Evolutionary conservation across 2,329 filamentous ascomycete genomes (phyloP).

Genomic region (Ceratocystis diversiconidia): DNA sequence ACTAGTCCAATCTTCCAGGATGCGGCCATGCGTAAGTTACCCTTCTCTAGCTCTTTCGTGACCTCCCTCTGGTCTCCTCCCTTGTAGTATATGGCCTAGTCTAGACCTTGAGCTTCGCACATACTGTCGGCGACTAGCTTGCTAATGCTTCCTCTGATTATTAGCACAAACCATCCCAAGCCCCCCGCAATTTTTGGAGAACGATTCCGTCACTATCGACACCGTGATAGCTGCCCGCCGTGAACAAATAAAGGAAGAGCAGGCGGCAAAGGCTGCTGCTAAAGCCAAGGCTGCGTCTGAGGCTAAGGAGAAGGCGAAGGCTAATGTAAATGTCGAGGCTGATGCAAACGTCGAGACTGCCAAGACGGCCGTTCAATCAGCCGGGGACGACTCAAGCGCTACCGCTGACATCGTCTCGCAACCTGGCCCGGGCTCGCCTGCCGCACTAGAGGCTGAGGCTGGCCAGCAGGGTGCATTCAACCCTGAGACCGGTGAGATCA

Average conservation of each 20-base stretch:
- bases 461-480: slow-evolving; percentile 87
- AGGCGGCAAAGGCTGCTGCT: slow-evolving; percentile 21
- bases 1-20: slow-evolving; percentile 80
- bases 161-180: slow-evolving; percentile 14
- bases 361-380: slow-evolving; percentile 22
- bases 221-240: slow-evolving; percentile 52
- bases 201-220: slow-evolving; percentile 50
- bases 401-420: slow-evolving; percentile 19
- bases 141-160: not conserved
- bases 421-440: slow-evolving; percentile 28
- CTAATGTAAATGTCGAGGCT: slow-evolving; percentile 20
- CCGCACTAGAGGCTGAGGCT: slow-evolving; percentile 63
- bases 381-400: slow-evolving; percentile 17
- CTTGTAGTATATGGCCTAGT: no score
- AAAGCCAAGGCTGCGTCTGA: slow-evolving; percentile 23
- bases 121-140: not conserved
- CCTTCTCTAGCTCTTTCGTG: not conserved
- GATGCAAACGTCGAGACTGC: slow-evolving; percentile 9
- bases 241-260: slow-evolving; percentile 30
- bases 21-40: slow-evolving; percentile 48
- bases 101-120: not conserved
- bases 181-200: slow-evolving; percentile 35
- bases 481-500: slow-evolving; percentile 97
- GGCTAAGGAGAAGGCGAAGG: slow-evolving; percentile 19
- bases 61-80: no score